phyloP scores from a whole-genome alignment of 805 yeast species.

The Suhomyces pyralidae region DNA sequence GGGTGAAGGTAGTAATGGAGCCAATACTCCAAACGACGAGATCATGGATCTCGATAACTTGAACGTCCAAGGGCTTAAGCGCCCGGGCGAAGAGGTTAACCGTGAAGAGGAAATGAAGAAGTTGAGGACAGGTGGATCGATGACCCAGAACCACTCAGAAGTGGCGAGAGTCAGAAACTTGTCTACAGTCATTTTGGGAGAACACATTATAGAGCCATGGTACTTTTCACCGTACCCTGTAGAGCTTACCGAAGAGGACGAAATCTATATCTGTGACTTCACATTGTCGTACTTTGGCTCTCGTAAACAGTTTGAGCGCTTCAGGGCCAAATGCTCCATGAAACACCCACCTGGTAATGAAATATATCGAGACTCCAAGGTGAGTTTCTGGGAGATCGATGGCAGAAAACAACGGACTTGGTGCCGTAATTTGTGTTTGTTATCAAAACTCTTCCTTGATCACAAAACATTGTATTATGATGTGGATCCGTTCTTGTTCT shows the following conservation, averaged over 20 bases:
- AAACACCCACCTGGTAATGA: conserved; percentile 99
- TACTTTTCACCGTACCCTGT: conserved; percentile 96
- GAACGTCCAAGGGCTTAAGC: conserved; percentile 75
- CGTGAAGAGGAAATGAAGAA: conserved; percentile 92
- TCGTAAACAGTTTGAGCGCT: conserved; percentile 86
- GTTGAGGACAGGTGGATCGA: conserved; percentile 91
- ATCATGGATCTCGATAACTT: conserved; percentile 81
- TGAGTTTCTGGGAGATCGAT: conserved; percentile 95
- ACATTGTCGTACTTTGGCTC: conserved; percentile 87
- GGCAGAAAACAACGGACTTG: conserved; percentile 95
- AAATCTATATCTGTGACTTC: conserved; percentile 86
- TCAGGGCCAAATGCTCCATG: conserved; percentile 80
- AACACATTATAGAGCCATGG: conserved; percentile 96
- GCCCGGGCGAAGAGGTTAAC: conserved; percentile 68
- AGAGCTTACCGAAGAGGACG: conserved; percentile 90
- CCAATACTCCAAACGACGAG: conserved; percentile 46
- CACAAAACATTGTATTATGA: conserved; percentile 96
- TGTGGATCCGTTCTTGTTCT: conserved; percentile 95
- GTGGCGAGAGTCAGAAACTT: conserved; percentile 89
- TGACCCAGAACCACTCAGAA: conserved; percentile 86
- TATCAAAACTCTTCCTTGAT: conserved; percentile 88
- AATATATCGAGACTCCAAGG: conserved; percentile 87
- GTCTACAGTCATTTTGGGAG: conserved; percentile 76
- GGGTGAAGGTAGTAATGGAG: conserved; percentile 17
- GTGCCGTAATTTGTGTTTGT: conserved; percentile 91